phyloP scores from a whole-genome alignment of 306 rosid species.

The Prunus armeniaca region DNA sequence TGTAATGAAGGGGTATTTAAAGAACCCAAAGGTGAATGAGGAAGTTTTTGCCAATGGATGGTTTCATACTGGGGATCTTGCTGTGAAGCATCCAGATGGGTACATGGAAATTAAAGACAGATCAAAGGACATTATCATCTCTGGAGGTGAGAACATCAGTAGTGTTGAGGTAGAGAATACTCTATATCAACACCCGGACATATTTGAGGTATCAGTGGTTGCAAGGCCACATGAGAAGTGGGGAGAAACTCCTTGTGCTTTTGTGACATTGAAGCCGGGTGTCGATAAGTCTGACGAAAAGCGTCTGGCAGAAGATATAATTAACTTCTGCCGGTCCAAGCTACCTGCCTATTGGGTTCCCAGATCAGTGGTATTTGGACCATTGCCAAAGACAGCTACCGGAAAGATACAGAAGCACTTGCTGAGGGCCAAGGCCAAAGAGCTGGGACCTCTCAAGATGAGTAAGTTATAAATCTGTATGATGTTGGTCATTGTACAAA shows the following conservation, averaged over 20 bases:
- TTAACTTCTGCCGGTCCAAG: constrained; percentile 68
- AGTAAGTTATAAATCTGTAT: constrained; percentile 35
- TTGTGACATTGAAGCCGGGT: constrained; percentile 64
- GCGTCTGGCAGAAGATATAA: constrained; percentile 56
- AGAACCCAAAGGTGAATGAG: constrained; percentile 76
- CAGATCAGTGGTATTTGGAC: constrained; percentile 66
- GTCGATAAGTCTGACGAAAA: constrained; percentile 51
- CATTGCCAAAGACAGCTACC: constrained; percentile 69
- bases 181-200: constrained; percentile 61
- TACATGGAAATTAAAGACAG: constrained; percentile 92
- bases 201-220: constrained; percentile 78
- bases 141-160: constrained; percentile 93
- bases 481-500: neutral
- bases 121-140: constrained; percentile 89
- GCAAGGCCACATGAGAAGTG: constrained; percentile 84
- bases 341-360: constrained; percentile 89
- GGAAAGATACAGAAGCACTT: constrained; percentile 83
- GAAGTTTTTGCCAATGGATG: constrained; percentile 80
- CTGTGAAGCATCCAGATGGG: constrained; percentile 84
- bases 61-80: constrained; percentile 92
- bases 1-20: constrained; percentile 92
- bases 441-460: constrained; percentile 57
- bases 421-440: constrained; percentile 70
- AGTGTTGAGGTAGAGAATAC: constrained; percentile 83
- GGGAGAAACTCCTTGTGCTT: constrained; percentile 94